phyloP scores from a whole-genome alignment of 192 early-diverging fungal species.

The Coemansia sp. region DNA sequence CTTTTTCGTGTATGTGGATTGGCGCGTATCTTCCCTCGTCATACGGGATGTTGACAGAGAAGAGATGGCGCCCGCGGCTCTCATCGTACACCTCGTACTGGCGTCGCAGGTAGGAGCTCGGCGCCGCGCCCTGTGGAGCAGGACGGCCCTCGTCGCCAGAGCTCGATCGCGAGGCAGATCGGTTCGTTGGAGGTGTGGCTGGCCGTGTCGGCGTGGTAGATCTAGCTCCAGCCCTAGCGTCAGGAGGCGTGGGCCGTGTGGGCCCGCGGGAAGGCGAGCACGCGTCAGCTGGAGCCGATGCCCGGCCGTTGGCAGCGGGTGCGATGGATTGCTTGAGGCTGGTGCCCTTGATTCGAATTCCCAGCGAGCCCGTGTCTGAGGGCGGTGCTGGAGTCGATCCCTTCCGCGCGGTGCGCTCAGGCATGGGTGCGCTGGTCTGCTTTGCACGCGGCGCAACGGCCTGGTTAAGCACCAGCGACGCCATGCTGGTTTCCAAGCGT shows the following conservation, averaged over 20 bases:
- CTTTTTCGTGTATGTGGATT: conserved; percentile 48
- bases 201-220: conserved; percentile 29
- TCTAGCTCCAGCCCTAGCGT: not conserved
- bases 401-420: conserved; percentile 6
- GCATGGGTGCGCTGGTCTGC: conserved; percentile 9
- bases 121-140: not conserved
- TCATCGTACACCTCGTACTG: conserved; percentile 49
- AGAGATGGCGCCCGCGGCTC: conserved; percentile 44
- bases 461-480: conserved; percentile 11
- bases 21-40: conserved; percentile 38
- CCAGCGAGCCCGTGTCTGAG: conserved; percentile 4
- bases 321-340: not conserved
- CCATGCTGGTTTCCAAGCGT: not conserved
- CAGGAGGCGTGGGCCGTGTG: not conserved
- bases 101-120: conserved; percentile 29
- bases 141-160: conserved; percentile 27
- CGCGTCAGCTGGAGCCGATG: conserved; percentile 8
- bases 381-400: conserved; percentile 1
- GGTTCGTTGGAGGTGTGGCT: not conserved
- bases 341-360: conserved; percentile 38
- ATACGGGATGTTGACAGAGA: conserved; percentile 45
- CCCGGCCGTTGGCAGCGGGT: not conserved
- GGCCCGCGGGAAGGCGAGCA: not conserved
- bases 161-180: conserved; percentile 27
- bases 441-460: conserved; percentile 2